These are phyloP conservation scores for Auriscalpium orientale DNA, from an alignment of 768 basidiomycete genomes.

Conservation along the genomic window DNA sequence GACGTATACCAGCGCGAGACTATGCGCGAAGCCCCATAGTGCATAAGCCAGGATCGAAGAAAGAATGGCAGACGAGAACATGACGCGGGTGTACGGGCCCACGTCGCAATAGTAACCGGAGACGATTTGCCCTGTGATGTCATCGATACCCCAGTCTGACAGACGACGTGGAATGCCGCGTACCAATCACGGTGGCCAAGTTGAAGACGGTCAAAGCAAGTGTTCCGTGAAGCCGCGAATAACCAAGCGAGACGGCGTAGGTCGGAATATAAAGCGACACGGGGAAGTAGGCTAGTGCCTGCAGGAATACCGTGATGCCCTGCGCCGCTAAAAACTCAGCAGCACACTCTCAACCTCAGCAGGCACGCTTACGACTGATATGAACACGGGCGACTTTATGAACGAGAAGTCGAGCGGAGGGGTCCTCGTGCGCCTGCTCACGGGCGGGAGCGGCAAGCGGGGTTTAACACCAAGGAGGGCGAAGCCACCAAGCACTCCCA, in stretches of 20 bases:
- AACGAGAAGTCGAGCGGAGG: conserved; percentile 16
- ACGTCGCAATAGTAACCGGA: conserved; percentile 19
- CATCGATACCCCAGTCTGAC: background rate
- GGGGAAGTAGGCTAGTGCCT: conserved; percentile 21
- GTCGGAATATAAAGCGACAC: conserved; percentile 20
- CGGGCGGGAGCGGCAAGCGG: conserved; percentile 15
- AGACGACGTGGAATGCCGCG: background rate
- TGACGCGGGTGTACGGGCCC: conserved; percentile 19
- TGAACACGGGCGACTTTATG: conserved; percentile 15
- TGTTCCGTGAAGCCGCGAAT: conserved; percentile 16
- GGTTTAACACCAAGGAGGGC: conserved; percentile 16
- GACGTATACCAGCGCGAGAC: conserved; percentile 14
- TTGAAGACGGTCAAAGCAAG: conserved; percentile 20
- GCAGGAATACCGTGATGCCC: conserved; percentile 13
- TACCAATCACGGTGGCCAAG: conserved; percentile 15
- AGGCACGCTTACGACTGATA: conserved; percentile 14
- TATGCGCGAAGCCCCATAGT: conserved; percentile 18
- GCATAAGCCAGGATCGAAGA: conserved; percentile 15
- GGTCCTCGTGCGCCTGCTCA: conserved; percentile 12
- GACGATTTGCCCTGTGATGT: conserved; percentile 13
- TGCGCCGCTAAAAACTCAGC: background rate
- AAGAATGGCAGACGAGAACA: conserved; percentile 14
- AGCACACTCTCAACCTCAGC: no score
- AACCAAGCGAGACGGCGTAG: conserved; percentile 13
- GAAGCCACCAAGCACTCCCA: conserved; percentile 9